These are phyloP conservation scores for Stygiomarasmius scandens DNA, from an alignment of 1,284 basidiomycete species.

Conservation along the genomic window DNA sequence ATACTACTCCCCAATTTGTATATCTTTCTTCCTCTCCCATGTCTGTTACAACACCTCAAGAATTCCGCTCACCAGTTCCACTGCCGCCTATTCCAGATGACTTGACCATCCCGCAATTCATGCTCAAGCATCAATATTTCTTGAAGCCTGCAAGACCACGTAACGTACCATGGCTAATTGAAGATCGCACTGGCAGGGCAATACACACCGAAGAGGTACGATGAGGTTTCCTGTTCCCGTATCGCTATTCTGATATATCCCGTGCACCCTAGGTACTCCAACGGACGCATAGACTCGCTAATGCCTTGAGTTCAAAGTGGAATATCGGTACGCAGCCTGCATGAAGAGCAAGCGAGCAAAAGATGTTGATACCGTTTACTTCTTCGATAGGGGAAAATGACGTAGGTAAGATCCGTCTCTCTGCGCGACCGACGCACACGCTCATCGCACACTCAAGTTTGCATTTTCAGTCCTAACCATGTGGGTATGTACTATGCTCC, in stretches of 20 bases:
- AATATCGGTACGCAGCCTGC: slow-evolving; percentile 51
- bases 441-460: slow-evolving; percentile 42
- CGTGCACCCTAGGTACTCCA: slow-evolving; percentile 40
- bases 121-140: slow-evolving; percentile 59
- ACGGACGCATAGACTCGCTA: slow-evolving; percentile 64
- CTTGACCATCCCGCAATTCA: slow-evolving; percentile 74
- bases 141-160: slow-evolving; percentile 47
- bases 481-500: slow-evolving; percentile 43
- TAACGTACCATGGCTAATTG: slow-evolving; percentile 62
- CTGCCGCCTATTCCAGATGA: slow-evolving; percentile 66
- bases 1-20: neutral
- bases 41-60: slow-evolving; percentile 23
- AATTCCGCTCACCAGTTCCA: slow-evolving; percentile 45
- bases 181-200: slow-evolving; percentile 57
- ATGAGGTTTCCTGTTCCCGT: slow-evolving; percentile 1
- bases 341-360: neutral
- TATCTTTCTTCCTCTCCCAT: slow-evolving; percentile 2
- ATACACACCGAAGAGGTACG: slow-evolving; percentile 55
- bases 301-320: slow-evolving; percentile 58
- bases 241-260: slow-evolving; percentile 4
- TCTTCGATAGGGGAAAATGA: slow-evolving; percentile 39
- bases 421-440: neutral
- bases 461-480: slow-evolving; percentile 71
- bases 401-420: slow-evolving; percentile 34
- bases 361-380: slow-evolving; percentile 9